These are phyloP conservation scores for Malus sieversii DNA, from an alignment of 306 rosid genomes.

Conservation along the genomic window DNA sequence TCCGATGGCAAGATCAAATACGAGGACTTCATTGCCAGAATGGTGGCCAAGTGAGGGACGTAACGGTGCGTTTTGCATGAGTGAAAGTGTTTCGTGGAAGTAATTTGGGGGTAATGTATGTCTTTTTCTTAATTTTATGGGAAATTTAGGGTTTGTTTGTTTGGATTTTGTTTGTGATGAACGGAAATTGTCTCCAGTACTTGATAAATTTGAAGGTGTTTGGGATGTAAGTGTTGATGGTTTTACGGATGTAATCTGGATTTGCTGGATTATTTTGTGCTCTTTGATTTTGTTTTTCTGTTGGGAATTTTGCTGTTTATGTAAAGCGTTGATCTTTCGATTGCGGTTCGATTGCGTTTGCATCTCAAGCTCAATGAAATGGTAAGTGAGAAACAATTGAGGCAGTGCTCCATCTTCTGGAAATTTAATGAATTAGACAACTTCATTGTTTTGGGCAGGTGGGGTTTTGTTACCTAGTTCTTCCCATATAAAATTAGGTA, in stretches of 20 bases:
- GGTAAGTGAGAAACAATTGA: neutral
- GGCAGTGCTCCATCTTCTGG: neutral
- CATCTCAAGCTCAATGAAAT: neutral
- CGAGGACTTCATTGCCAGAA: slow-evolving; percentile 92
- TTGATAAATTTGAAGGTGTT: slow-evolving; percentile 15
- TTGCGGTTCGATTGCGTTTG: neutral
- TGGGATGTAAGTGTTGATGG: slow-evolving; percentile 9
- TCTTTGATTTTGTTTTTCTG: neutral
- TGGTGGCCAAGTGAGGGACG: slow-evolving; percentile 81
- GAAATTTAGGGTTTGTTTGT: slow-evolving; percentile 3
- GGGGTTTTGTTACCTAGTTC: neutral
- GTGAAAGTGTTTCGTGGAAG: slow-evolving; percentile 13
- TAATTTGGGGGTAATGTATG: slow-evolving; percentile 21
- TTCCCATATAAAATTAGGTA: neutral
- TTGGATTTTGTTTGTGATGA: slow-evolving; percentile 25
- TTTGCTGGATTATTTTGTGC: neutral
- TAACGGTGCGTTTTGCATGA: slow-evolving; percentile 11
- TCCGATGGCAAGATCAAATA: slow-evolving; percentile 91
- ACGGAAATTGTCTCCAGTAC: slow-evolving; percentile 19
- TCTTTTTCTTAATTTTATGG: neutral
- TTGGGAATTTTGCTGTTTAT: neutral
- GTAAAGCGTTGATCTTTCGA: neutral
- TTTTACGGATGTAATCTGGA: slow-evolving; percentile 19
- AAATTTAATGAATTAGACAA: neutral
- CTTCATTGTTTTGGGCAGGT: neutral